Evolutionary conservation across 441 rosid species (phyloP).

Genomic region (Cnidoscolus chayamansa): DNA sequence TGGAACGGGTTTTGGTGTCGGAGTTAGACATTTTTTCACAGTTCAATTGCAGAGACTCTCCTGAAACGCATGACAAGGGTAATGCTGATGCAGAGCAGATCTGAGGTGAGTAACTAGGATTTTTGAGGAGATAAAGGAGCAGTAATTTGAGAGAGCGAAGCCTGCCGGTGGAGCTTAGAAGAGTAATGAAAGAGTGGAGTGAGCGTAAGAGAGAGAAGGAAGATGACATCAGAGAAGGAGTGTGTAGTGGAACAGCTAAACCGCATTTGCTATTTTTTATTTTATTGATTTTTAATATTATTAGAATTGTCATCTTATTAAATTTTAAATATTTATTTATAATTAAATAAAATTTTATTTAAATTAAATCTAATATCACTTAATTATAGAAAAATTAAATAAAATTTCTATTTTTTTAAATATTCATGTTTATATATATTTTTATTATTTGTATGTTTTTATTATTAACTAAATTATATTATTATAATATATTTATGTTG

Average conservation of each 20-base stretch:
- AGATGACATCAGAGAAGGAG: background rate
- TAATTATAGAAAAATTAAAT: no score
- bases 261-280: slow-evolving; percentile 19
- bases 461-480: no score
- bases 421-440: no score
- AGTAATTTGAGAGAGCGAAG: background rate
- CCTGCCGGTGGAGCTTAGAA: no score
- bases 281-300: background rate
- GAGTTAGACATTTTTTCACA: slow-evolving; percentile 48
- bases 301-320: background rate
- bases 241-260: slow-evolving; percentile 7
- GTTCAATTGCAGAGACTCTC: background rate
- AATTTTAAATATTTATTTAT: background rate
- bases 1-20: slow-evolving; percentile 67
- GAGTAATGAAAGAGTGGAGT: background rate
- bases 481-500: no score
- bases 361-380: no score
- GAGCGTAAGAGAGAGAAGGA: slow-evolving; percentile 6
- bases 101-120: slow-evolving; percentile 8
- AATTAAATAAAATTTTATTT: background rate
- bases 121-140: slow-evolving; percentile 7
- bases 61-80: background rate
- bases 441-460: no score
- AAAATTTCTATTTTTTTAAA: no score
- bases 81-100: slow-evolving; percentile 10